Evolutionary conservation across 1,284 basidiomycete species (phyloP).

Genomic region (Testicularia cyperi): DNA sequence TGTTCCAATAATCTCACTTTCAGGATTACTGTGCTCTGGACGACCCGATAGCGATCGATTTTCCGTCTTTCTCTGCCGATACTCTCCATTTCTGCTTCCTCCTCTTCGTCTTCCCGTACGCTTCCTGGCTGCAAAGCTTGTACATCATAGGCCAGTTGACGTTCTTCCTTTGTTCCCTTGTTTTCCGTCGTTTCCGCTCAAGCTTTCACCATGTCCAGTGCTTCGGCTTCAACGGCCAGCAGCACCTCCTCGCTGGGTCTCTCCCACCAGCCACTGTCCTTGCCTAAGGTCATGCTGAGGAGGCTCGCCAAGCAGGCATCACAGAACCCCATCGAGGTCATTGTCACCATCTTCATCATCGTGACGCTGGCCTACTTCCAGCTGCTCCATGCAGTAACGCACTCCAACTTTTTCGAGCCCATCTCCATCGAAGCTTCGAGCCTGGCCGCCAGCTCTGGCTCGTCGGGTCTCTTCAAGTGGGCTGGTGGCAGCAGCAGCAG

Average conservation of each 20-base stretch:
- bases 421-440: slow-evolving; percentile 39
- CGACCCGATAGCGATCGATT: too few relatives aligned
- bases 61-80: too few relatives aligned
- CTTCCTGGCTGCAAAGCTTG: too few relatives aligned
- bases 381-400: slow-evolving; percentile 78
- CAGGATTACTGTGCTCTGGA: too few relatives aligned
- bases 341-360: slow-evolving; percentile 80
- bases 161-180: too few relatives aligned
- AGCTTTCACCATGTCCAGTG: slow-evolving; percentile 27
- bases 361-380: slow-evolving; percentile 90
- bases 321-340: slow-evolving; percentile 70
- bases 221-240: slow-evolving; percentile 25
- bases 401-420: slow-evolving; percentile 62
- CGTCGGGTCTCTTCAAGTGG: slow-evolving; percentile 35
- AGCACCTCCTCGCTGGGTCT: slow-evolving; percentile 32
- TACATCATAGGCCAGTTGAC: too few relatives aligned
- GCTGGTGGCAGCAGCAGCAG: slow-evolving; percentile 12
- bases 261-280: slow-evolving; percentile 27
- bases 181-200: too few relatives aligned
- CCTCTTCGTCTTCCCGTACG: too few relatives aligned
- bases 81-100: too few relatives aligned
- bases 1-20: too few relatives aligned
- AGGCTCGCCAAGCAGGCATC: slow-evolving; percentile 36
- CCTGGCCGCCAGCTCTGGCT: slow-evolving; percentile 34
- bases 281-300: slow-evolving; percentile 40